These are phyloP conservation scores for Silene latifolia DNA, from an alignment of 148 eudicot species.

Conservation along the genomic window DNA sequence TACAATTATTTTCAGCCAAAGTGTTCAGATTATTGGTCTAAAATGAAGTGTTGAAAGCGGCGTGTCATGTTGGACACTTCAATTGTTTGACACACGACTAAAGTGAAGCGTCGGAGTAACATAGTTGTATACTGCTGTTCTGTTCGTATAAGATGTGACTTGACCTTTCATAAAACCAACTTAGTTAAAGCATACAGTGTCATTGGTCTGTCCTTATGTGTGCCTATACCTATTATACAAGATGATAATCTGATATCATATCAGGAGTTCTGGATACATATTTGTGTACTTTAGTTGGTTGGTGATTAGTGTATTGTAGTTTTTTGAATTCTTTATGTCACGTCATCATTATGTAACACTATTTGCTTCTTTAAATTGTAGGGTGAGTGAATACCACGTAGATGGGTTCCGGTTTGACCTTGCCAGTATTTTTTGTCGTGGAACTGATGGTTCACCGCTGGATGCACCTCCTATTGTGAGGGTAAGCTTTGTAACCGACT, in stretches of 20 bases:
- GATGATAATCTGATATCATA: background rate
- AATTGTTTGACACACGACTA: too few species aligned
- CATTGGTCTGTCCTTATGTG: background rate
- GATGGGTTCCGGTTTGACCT: slow-evolving; percentile 99
- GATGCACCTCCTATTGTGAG: slow-evolving; percentile 81
- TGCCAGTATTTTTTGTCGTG: slow-evolving; percentile 98
- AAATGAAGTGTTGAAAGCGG: too few species aligned
- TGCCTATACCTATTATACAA: background rate
- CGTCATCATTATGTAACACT: slow-evolving; percentile 8
- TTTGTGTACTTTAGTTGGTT: background rate
- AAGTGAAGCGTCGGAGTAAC: too few species aligned
- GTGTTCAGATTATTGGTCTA: too few species aligned
- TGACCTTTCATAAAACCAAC: too few species aligned
- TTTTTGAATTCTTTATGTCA: background rate
- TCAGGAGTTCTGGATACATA: too few species aligned
- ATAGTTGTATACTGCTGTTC: too few species aligned
- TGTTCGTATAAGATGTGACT: too few species aligned
- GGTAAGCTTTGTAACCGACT: slow-evolving; percentile 39
- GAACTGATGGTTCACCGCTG: slow-evolving; percentile 91
- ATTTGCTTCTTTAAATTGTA: slow-evolving; percentile 34
- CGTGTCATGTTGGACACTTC: too few species aligned
- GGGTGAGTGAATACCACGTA: slow-evolving; percentile 91
- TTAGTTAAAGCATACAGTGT: too few species aligned
- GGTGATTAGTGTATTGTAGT: background rate
- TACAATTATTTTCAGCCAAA: too few species aligned